Evolutionary conservation across 2,329 filamentous ascomycete genomes (phyloP).

Genomic region (Fusarium continuum): DNA sequence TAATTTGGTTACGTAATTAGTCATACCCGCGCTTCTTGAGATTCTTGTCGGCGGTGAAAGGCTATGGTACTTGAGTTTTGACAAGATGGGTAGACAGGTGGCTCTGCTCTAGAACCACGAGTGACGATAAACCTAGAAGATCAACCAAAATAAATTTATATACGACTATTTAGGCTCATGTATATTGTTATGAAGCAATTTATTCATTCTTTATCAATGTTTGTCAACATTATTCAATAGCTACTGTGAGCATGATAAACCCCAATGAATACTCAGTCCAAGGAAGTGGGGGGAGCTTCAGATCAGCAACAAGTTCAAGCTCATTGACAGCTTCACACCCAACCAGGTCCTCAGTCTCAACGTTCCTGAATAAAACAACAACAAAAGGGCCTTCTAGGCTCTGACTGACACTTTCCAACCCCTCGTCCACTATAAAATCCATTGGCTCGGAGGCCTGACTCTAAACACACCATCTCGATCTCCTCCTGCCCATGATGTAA

Average conservation of each 20-base stretch:
- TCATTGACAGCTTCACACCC: slow-evolving; percentile 11
- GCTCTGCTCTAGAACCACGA: too few species aligned
- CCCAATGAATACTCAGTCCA: not conserved
- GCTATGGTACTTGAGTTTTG: too few species aligned
- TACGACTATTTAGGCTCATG: accelerated
- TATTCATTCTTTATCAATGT: not conserved
- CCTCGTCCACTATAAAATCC: not conserved
- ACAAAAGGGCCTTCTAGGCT: slow-evolving; percentile 6
- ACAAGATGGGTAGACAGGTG: too few species aligned
- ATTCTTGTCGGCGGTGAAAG: too few species aligned
- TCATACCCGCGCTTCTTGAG: too few species aligned
- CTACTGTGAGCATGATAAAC: slow-evolving; percentile 5
- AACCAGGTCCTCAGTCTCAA: not conserved
- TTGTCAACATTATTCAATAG: not conserved
- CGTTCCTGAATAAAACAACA: slow-evolving; percentile 4
- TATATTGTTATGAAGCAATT: not conserved
- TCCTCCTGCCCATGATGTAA: slow-evolving; percentile 40
- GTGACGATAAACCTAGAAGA: too few species aligned
- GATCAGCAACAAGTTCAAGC: not conserved
- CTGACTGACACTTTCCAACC: too few species aligned
- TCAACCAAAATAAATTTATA: not conserved
- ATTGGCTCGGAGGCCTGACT: not conserved
- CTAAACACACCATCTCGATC: slow-evolving; percentile 30
- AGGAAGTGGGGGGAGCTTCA: slow-evolving; percentile 3
- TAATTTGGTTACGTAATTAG: too few species aligned